phyloP scores from a whole-genome alignment of 1,139 yeast species.

The Meyerozyma elateridarum region DNA sequence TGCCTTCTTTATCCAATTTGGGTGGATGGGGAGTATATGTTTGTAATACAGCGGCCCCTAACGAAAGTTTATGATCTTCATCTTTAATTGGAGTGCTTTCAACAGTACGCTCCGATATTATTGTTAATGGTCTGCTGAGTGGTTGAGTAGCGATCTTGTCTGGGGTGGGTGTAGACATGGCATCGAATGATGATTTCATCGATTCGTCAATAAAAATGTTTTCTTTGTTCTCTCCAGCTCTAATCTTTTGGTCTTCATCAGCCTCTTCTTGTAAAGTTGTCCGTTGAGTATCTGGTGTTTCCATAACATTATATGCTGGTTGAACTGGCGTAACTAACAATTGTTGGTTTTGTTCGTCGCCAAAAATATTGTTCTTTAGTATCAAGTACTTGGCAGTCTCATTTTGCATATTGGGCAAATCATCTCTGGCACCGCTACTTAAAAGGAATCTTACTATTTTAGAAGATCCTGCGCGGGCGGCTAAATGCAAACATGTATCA shows the following conservation, averaged over 20 bases:
- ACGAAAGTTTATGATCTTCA: constrained; percentile 12
- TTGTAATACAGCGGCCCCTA: constrained; percentile 7
- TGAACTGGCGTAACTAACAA: constrained; percentile 39
- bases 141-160: constrained; percentile 4
- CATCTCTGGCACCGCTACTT: constrained; percentile 46
- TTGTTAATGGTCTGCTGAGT: constrained; percentile 32
- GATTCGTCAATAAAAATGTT: constrained; percentile 34
- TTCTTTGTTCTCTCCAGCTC: constrained; percentile 38
- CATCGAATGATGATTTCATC: constrained; percentile 14
- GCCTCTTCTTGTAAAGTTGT: constrained; percentile 44
- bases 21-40: constrained; percentile 34
- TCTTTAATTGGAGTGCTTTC: constrained; percentile 27
- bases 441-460: constrained; percentile 37
- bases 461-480: constrained; percentile 41
- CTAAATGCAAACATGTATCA: constrained; percentile 64
- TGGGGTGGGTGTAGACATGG: constrained; percentile 26
- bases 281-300: constrained; percentile 46
- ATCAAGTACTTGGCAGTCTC: constrained; percentile 33
- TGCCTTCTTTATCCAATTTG: constrained; percentile 28
- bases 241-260: constrained; percentile 16
- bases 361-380: constrained; percentile 17
- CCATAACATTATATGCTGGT: constrained; percentile 20
- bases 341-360: constrained; percentile 10
- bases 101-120: constrained; percentile 33
- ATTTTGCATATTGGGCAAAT: constrained; percentile 35